Evolutionary conservation across 805 yeast species (phyloP).

Genomic region (Cyberlindnera samutprakarnensis): DNA sequence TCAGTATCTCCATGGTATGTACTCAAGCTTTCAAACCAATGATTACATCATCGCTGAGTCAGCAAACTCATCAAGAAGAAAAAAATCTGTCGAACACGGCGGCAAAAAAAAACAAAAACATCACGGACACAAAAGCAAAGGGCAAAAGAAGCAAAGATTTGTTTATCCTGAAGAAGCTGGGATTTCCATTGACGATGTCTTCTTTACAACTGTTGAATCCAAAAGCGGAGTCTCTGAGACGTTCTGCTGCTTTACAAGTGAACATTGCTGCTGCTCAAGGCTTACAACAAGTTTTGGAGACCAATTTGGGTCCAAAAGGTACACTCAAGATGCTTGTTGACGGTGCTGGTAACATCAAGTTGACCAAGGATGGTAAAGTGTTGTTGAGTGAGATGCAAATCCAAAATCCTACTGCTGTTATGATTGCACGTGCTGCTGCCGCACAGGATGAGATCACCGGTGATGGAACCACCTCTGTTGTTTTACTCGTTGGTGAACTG

Average conservation of each 20-base stretch:
- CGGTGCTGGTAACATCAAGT: conserved; percentile 91
- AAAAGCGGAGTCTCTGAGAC: conserved; percentile 93
- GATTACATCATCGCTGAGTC: no score
- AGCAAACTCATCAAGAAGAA: no score
- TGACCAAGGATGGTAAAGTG: conserved; percentile 96
- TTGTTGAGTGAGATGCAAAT: conserved; percentile 94
- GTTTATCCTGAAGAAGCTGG: no score
- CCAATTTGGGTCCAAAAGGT: conserved; percentile 95
- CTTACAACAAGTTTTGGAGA: conserved; percentile 81
- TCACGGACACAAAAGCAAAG: no score
- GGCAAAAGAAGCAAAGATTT: no score
- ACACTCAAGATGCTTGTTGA: conserved; percentile 95
- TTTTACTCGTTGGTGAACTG: conserved; percentile 87
- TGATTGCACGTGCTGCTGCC: conserved; percentile 95
- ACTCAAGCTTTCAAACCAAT: no score
- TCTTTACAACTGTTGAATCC: conserved; percentile 89
- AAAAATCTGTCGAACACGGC: no score
- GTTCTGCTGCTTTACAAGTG: conserved; percentile 92
- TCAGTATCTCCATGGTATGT: no score
- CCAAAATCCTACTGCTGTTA: conserved; percentile 81
- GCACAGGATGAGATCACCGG: conserved; percentile 99
- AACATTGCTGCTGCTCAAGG: conserved; percentile 97
- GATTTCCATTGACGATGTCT: conserved; percentile 41
- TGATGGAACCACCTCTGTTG: conserved; percentile 97
- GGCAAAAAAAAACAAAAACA: no score